These are phyloP conservation scores for Plenodomus biglobosus DNA, from an alignment of 2,329 filamentous ascomycete genomes.

Conservation along the genomic window DNA sequence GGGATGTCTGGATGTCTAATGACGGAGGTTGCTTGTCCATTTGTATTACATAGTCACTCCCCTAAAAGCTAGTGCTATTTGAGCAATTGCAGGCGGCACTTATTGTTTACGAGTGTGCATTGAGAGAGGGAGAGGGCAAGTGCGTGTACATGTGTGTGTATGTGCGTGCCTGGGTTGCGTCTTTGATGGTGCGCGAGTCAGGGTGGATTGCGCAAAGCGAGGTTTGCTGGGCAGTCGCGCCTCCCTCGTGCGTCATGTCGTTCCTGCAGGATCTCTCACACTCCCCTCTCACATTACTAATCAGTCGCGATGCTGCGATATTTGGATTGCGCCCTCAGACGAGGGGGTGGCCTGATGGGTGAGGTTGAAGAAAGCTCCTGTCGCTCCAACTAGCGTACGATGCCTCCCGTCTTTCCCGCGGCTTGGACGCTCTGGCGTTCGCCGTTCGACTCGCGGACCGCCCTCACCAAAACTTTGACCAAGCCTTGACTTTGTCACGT, in stretches of 20 bases:
- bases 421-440: conserved; percentile 7
- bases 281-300: not conserved
- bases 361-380: conserved; percentile 38
- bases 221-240: conserved; percentile 1
- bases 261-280: not conserved
- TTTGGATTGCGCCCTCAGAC: not conserved
- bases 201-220: not conserved
- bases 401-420: conserved; percentile 18
- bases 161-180: too few species aligned
- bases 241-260: not conserved
- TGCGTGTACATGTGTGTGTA: too few species aligned
- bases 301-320: too few species aligned
- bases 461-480: conserved; percentile 9
- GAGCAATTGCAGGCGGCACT: conserved; percentile 29
- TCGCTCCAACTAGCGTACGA: conserved; percentile 12
- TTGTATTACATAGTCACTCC: conserved; percentile 41
- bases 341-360: conserved; percentile 7
- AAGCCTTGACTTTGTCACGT: conserved; percentile 19
- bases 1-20: conserved; percentile 18
- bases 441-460: not conserved
- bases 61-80: conserved; percentile 30
- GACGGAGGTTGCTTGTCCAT: conserved; percentile 36
- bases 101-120: conserved; percentile 10
- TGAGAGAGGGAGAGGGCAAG: too few species aligned
- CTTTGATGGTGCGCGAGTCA: conserved; percentile 9